Evolutionary conservation across 345 rosid genomes (phyloP), one percentile per base, ranked within the genome.

Genomic region (Lepidium africanum): DNA sequence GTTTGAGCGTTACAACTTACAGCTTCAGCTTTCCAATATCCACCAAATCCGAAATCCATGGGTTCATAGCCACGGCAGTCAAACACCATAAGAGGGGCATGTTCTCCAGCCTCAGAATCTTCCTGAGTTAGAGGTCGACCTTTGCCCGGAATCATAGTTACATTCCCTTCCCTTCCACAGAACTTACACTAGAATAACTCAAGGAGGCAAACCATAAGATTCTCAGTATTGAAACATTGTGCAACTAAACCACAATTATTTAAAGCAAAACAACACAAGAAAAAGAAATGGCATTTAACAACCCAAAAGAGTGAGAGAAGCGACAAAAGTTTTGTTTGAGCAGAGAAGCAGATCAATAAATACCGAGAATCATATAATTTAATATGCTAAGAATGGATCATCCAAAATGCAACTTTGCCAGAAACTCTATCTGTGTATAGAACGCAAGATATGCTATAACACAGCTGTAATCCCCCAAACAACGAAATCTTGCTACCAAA

Each of bases 1-100:
- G 73, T 32, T 47, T 6, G 42, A 5, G 2, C 0, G 48, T n/a
- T 38, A 64, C 35, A 60, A 80, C 98, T 88, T 81, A 90, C 97
- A 75, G 97, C 86, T 75, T 81, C 84, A 68, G 84, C 89, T 69
- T 79, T 86, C 98, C 98, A 92, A 27, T 75, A 84, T 60, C 59
- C 83, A 69, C 74, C 77, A 71, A 92, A 88, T 10, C 84, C 65
- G 53, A 81, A 90, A 78, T 70, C 96, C 15, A 76, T 77, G 41
- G 93, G 97, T 71, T 92, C 98, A 56, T 78, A 90, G 40, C 97
- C 97, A 30, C 96, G 81, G 72, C 85, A 92, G 40, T 92, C 94
- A 54, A 92, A 88, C 41, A 82, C 72, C 98, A 92, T 92, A 80
- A 92, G 30, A 16, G 93, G 96, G 40, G 82, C 81, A 79, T 60